Evolutionary conservation across 805 yeast genomes (phyloP), one percentile per base, ranked within the genome.

Genomic region (Metschnikowia colocasiae): DNA sequence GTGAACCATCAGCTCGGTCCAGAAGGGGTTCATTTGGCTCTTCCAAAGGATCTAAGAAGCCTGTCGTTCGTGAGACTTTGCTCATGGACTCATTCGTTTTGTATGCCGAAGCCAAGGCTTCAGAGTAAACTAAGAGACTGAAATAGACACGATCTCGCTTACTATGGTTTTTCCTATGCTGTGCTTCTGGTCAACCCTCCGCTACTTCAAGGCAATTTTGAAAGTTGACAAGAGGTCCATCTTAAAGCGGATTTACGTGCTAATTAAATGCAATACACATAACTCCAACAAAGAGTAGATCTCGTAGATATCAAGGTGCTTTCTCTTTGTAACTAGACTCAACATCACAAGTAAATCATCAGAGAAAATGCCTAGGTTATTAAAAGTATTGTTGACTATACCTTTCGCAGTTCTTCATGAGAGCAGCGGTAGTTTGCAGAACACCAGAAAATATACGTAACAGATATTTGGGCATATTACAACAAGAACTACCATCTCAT

Each of bases 21-120:
- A 47, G 56, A 34, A 30, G 56, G 36, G 51, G 54, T 18, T 51
- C 54, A 7, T 45, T 40, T 30, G 44, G 49, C 15, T 45, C 33
- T 10, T n/a, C 7, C 18, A 49, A 38, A 39, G 48, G 37, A 16
- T 30, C 43, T 12, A 25, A 25, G 23, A 42, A 33, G 8, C 46
- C 43, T 16, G 43, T 23, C 12, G 39, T 27, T 15, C 51, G 35
- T 13, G 54, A 55, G 41, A 22, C 46, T 12, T 52, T 55, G 34
- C 52, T 47, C 46, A 53, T 55, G 57, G 59, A 55, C 40, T 46
- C 59, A 8, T 55, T 55, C 41, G 57, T 55, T 12, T 46, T 53
- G 43, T 49, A 38, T 19, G 53, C 56, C 6, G 38, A 38, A 22
- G 37, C 32, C 6, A 23, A 38, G 15, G 31, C 13, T 20, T 25